Percentiles rank a stretch among this genome's conserved stretches.
These are phyloP conservation scores for Hypocrella siamensis DNA, from an alignment of 2,329 filamentous ascomycete genomes.

Conservation along the genomic window DNA sequence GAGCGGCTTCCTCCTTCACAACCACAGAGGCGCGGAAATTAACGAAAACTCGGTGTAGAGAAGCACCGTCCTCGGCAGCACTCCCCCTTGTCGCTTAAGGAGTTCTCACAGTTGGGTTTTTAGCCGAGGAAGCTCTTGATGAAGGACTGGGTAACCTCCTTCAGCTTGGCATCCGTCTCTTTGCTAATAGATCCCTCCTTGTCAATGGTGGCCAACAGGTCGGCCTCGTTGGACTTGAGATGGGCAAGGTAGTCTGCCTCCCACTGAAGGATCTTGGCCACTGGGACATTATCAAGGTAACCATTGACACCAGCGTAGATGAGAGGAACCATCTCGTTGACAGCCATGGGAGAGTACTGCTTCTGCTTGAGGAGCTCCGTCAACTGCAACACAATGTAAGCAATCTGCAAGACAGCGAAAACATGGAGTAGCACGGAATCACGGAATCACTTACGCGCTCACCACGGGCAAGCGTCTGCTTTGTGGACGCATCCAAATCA, in stretches of 20 bases:
- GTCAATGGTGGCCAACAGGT: conserved; percentile 72
- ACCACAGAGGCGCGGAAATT: conserved; percentile 28
- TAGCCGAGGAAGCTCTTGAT: conserved; percentile 78
- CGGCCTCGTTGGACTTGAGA: conserved; percentile 79
- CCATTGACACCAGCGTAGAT: conserved; percentile 99
- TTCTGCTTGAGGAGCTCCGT: conserved; percentile 99
- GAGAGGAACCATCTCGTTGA: conserved; percentile 99
- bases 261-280: conserved; percentile 83
- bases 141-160: conserved; percentile 63
- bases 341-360: conserved; percentile 97
- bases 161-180: conserved; percentile 72
- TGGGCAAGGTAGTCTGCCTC: conserved; percentile 88
- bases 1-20: conserved; percentile 21
- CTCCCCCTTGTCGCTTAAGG: conserved; percentile 15
- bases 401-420: background rate
- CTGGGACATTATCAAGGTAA: conserved; percentile 75
- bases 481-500: conserved; percentile 95
- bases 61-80: conserved; percentile 24
- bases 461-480: conserved; percentile 96
- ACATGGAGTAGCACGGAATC: background rate
- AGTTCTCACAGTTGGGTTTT: conserved; percentile 17
- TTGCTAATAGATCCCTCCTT: conserved; percentile 95
- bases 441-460: conserved; percentile 58
- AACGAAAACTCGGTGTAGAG: conserved; percentile 31
- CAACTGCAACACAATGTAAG: conserved; percentile 29